Base-by-base conservation (phyloP, 139 green algal genomes). In the Trebouxia sp. region DNA sequence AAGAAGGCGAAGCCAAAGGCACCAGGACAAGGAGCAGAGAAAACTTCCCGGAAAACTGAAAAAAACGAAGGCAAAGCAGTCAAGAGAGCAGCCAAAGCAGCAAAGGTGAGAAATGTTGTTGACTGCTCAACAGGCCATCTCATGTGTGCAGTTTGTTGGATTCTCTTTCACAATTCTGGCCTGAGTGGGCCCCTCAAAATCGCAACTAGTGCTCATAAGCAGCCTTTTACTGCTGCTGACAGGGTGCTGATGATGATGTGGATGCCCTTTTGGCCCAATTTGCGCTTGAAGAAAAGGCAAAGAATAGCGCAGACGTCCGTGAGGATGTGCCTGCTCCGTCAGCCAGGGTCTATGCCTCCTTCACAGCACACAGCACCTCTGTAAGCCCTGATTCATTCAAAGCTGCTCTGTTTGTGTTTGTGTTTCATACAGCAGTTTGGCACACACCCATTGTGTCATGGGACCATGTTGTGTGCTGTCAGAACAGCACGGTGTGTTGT, bases 1-100 rank as follows among this genome's bases (percentile, higher is more conserved):
- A 97, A 97, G 83, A 97, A 97, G 79, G 79, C 83, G 0, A 97
- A 95, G 75, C 88, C 91, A 8, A 93, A 89, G 30, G 91, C 90
- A 47, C 77, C 83, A 15, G 92, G 88, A n/a, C 79, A 80, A 53
- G 95, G 94, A 30, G 78, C 82, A 5, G 80, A 86, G 6, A 99
- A 99, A 83, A 98, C 94, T 5, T 90, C 91, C 48, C 45, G 67
- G 9, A 97, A 97, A 75, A 98, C 94, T 22, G 82, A 88, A 24
- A 91, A 92, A 41, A 97, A 97, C 41, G 85, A 92, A 67, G 80
- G 53, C 17, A 94, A 93, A 65, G 87, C 90, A 26, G 79, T 91
- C 62, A 83, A 88, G 5, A 80, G 92, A 11, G 76, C 84, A 0
- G 77, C 85, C 3, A 90, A 89, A 58, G 32, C 28, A 17, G 51